Conservation (phyloP, 768 basidiomycete genomes). For the Podaxis sp. region DNA sequence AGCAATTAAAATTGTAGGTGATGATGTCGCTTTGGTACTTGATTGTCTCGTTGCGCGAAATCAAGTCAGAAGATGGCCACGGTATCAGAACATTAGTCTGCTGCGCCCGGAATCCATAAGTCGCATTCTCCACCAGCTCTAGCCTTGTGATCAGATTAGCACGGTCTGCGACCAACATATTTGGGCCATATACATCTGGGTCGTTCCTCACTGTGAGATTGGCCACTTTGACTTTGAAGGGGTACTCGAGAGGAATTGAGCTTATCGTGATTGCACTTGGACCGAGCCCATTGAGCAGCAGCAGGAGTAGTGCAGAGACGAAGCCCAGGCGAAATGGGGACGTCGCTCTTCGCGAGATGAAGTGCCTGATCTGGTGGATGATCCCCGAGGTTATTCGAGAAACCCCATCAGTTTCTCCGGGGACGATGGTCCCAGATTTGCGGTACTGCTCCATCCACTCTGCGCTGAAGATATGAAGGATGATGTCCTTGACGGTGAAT, state of each 20-base stretch:
- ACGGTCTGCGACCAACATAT: not conserved
- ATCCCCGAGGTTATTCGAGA: constrained; percentile 9
- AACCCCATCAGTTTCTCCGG: constrained; percentile 1
- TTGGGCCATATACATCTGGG: no score
- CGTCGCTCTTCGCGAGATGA: not conserved
- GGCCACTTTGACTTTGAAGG: not conserved
- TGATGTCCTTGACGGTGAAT: constrained; percentile 1
- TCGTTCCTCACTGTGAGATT: constrained; percentile 1
- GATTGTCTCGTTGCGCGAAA: not conserved
- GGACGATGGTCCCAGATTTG: not conserved
- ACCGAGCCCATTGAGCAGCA: constrained; percentile 2
- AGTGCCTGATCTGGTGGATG: not conserved
- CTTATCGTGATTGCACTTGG: constrained; percentile 4
- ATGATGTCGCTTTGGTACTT: constrained; percentile 6
- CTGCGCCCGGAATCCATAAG: not conserved
- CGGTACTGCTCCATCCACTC: constrained; percentile 11
- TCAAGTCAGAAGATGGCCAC: constrained; percentile 4
- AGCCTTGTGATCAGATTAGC: constrained; percentile 3
- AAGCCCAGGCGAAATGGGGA: not conserved
- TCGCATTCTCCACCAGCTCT: not conserved
- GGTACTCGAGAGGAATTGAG: not conserved
- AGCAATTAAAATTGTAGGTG: constrained; percentile 1
- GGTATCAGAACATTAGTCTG: constrained; percentile 5
- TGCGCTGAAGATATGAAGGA: constrained; percentile 6
- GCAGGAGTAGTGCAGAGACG: not conserved